Conservation (phyloP, 495 filamentous ascomycete genomes). For the Trichoderma asperelloides region DNA sequence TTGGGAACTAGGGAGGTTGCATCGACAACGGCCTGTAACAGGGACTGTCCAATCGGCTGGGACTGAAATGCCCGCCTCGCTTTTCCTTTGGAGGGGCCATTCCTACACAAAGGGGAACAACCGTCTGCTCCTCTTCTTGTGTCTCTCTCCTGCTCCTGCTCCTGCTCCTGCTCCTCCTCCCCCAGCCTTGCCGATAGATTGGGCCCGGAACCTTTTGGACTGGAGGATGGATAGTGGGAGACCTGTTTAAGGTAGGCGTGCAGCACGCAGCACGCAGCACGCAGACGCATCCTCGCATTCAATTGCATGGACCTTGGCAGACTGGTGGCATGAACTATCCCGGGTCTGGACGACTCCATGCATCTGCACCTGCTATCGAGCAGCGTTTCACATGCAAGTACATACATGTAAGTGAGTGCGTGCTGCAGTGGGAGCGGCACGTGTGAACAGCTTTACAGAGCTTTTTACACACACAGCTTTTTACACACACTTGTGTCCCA, state of each 20-base stretch:
- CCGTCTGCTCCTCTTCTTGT: neutral
- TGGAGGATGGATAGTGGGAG: neutral
- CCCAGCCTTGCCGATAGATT: neutral
- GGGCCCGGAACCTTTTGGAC: neutral
- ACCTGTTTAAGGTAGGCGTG: neutral
- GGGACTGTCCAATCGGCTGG: constrained; percentile 1
- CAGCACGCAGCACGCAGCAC: neutral
- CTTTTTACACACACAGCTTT: too few species aligned
- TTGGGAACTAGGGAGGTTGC: neutral
- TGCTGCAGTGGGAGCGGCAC: neutral
- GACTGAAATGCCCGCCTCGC: neutral
- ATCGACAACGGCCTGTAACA: neutral
- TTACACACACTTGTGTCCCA: too few species aligned
- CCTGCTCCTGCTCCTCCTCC: neutral
- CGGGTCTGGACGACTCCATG: neutral
- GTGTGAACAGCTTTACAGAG: neutral
- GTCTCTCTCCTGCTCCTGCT: neutral
- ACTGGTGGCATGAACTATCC: neutral
- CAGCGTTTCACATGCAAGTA: neutral
- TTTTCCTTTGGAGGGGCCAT: neutral
- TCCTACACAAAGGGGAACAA: neutral
- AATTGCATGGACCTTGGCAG: neutral
- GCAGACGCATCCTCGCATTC: neutral
- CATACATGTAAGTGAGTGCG: neutral
- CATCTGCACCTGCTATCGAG: neutral